These are phyloP conservation scores for Colletotrichum graminicola DNA, from an alignment of 2,329 filamentous ascomycete species.

Conservation along the genomic window DNA sequence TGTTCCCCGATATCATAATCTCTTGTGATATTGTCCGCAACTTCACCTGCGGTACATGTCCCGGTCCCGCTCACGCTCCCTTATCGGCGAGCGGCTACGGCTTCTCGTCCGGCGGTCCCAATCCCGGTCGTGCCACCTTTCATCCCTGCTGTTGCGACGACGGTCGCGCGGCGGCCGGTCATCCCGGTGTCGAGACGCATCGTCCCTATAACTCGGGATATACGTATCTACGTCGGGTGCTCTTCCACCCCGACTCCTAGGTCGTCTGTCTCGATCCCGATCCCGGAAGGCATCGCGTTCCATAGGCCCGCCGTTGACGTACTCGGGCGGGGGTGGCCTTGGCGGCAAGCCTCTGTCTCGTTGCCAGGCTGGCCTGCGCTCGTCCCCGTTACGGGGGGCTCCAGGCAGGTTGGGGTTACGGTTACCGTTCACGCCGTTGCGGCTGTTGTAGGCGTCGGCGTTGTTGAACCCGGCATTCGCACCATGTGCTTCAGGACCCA, in stretches of 20 bases:
- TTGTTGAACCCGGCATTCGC: conserved; percentile 65
- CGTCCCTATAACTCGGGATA: conserved; percentile 60
- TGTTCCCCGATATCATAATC: conserved; percentile 13
- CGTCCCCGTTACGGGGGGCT: conserved; percentile 53
- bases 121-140: conserved; percentile 51
- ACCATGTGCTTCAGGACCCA: conserved; percentile 66
- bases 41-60: conserved; percentile 64
- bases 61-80: conserved; percentile 55
- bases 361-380: conserved; percentile 67
- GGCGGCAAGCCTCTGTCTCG: conserved; percentile 65
- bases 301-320: conserved; percentile 50
- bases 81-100: conserved; percentile 55
- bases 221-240: conserved; percentile 62
- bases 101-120: conserved; percentile 57
- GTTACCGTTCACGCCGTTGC: conserved; percentile 62
- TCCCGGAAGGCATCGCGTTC: conserved; percentile 57
- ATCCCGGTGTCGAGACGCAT: conserved; percentile 48
- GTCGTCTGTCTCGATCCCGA: conserved; percentile 48
- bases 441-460: conserved; percentile 61
- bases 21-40: conserved; percentile 16
- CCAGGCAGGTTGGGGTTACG: conserved; percentile 55
- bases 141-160: conserved; percentile 44
- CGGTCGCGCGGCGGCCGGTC: conserved; percentile 46
- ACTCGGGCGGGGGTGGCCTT: conserved; percentile 62
- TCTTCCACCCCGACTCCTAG: conserved; percentile 50